Conservation (phyloP, 768 basidiomycete genomes). For the Grammothele lineata region DNA sequence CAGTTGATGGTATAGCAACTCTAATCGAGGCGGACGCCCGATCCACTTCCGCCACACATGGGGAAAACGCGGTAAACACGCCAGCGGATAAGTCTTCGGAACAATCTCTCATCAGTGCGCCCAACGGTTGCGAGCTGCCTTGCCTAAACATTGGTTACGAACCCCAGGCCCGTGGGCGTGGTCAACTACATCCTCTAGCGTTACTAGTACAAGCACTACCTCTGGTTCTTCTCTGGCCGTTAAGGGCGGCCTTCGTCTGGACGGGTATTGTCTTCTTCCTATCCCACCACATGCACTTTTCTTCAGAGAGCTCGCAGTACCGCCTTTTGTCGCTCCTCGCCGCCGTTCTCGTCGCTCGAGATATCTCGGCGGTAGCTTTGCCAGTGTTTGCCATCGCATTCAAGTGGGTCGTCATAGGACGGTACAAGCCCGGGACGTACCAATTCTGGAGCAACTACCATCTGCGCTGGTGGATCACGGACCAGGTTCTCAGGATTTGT, state of each 20-base stretch:
- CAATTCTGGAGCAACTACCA: slow-evolving; percentile 33
- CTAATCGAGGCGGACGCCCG: too few species aligned
- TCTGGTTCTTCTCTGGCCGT: slow-evolving; percentile 40
- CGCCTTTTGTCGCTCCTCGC: slow-evolving; percentile 31
- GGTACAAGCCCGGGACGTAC: slow-evolving; percentile 30
- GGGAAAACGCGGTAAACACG: neutral
- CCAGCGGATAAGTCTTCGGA: slow-evolving; percentile 1
- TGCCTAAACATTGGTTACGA: slow-evolving; percentile 1
- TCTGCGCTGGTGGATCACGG: slow-evolving; percentile 43
- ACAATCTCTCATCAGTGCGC: too few species aligned
- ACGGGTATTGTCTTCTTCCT: slow-evolving; percentile 36
- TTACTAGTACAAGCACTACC: slow-evolving; percentile 41
- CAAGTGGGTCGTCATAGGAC: slow-evolving; percentile 46
- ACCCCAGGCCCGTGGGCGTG: neutral
- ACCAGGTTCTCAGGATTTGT: slow-evolving; percentile 34
- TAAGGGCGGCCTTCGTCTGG: slow-evolving; percentile 41
- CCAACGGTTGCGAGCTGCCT: slow-evolving; percentile 7
- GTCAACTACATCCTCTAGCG: slow-evolving; percentile 30
- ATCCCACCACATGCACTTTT: slow-evolving; percentile 28
- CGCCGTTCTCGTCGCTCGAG: slow-evolving; percentile 32
- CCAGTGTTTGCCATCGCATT: slow-evolving; percentile 39
- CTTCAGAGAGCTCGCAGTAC: slow-evolving; percentile 30
- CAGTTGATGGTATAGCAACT: slow-evolving; percentile 37
- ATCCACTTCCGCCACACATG: too few species aligned
- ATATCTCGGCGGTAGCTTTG: slow-evolving; percentile 31